Conservation (phyloP, 306 rosid genomes). For the Vigna trinervia region DNA sequence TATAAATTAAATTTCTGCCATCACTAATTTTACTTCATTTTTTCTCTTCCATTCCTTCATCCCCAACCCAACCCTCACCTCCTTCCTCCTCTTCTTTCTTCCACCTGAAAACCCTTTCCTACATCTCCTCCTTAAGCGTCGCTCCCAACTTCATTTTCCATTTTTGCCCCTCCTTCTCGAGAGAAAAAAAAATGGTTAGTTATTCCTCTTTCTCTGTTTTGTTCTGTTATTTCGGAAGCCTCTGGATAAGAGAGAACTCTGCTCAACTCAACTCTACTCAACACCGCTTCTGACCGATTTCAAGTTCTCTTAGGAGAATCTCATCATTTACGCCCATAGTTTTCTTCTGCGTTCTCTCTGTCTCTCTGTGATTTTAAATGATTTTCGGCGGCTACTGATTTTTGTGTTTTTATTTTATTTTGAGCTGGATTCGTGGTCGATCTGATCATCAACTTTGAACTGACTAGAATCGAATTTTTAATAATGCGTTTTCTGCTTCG, state of each 20-base stretch:
- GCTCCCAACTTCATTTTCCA: neutral
- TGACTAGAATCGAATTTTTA: neutral
- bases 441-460: constrained; percentile 37
- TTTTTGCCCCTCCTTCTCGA: neutral
- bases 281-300: constrained; percentile 14
- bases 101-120: neutral
- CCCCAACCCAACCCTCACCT: constrained; percentile 7
- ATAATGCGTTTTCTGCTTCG: neutral
- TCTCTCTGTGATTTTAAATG: neutral
- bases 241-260: neutral
- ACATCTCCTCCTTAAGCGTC: constrained; percentile 24
- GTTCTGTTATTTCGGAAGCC: neutral
- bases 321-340: neutral
- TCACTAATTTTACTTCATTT: constrained; percentile 10
- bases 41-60: neutral
- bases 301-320: neutral
- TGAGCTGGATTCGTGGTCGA: constrained; percentile 38
- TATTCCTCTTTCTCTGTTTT: neutral
- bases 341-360: neutral
- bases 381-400: constrained; percentile 30
- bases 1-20: constrained; percentile 38
- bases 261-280: neutral
- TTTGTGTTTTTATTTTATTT: neutral
- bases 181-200: constrained; percentile 45
- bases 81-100: neutral